phyloP scores from a whole-genome alignment of 768 basidiomycete species.

The Lactarius quietus region DNA sequence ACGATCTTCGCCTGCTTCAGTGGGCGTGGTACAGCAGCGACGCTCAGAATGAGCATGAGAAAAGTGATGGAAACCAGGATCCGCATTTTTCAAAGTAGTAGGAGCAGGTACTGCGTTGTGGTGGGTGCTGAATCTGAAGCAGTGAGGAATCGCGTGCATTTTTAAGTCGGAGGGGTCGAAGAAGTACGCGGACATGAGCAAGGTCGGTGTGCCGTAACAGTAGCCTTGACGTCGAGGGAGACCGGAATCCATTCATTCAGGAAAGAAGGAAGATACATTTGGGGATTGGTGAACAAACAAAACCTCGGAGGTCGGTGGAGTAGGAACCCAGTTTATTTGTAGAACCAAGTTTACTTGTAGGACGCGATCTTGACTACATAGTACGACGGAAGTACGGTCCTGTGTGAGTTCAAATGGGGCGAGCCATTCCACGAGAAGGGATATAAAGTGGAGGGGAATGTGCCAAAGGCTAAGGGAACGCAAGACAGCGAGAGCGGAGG shows the following conservation, averaged over 20 bases:
- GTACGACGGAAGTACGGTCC: neutral
- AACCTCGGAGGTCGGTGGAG: neutral
- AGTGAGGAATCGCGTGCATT: neutral
- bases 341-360: neutral
- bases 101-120: neutral
- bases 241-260: neutral
- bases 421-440: neutral
- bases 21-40: constrained; percentile 14
- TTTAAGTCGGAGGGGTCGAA: neutral
- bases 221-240: neutral
- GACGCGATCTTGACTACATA: neutral
- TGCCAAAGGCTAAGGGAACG: neutral
- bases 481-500: neutral
- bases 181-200: neutral
- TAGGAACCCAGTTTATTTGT: neutral
- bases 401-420: neutral
- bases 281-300: constrained; percentile 4
- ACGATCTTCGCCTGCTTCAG: constrained; percentile 32
- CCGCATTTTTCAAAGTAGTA: constrained; percentile 1
- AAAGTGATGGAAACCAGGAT: constrained; percentile 6
- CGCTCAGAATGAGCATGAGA: constrained; percentile 11
- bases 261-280: neutral
- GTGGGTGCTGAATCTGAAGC: neutral
- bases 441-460: neutral
- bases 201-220: neutral